Evolutionary conservation across 202 grass and related monocot species (phyloP), one percentile per base, ranked within the genome.

Genomic region (Hordeum pubiflorum): DNA sequence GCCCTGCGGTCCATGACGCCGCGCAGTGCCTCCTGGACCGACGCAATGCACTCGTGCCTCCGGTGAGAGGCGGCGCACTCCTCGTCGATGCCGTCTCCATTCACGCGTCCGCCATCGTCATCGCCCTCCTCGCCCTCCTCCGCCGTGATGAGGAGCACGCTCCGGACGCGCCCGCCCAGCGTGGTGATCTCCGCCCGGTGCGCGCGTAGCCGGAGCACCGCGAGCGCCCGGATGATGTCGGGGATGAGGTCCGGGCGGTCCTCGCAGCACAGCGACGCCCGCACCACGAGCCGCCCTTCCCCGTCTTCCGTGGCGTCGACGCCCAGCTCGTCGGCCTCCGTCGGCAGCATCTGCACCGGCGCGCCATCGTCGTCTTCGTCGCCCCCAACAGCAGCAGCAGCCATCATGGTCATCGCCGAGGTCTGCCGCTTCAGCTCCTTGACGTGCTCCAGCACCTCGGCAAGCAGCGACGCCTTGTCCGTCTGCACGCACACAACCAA

Each of bases 381-480:
- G 2, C 18, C 56, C 5, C 22, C 38, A 0, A 64, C 80, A 5
- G 43, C 39, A 9, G 46, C 39, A 9, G 46, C 46, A 2, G 72
- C 63, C 15, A 56, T 85, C 22, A 9, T 17, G 40, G 82, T 89
- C 73, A 96, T 88, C 65, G 93, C 82, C 37, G 89, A 86, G 7
- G 92, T 93, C 81, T 96, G 97, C n/a, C 92, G 91, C 78, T 99
- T 99, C 71, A 99, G 87, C 68, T 99, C 97, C 66, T 99, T 99
- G 27, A 99, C 90, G 72, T 99, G 92, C 67, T 96, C 90, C 58
- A 99, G 87, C 78, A 99, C 97, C 87, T 99, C 96, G 29, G 90
- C 96, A 8, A 99, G 90, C 61, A 99, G 85, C 46, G 96, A 99
- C 68, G 96, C 97, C 78, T 99, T 99, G 88, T 99, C 97, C 23